These are phyloP conservation scores for Rhizopogon sp. DNA, from an alignment of 768 basidiomycete genomes.

Conservation along the genomic window DNA sequence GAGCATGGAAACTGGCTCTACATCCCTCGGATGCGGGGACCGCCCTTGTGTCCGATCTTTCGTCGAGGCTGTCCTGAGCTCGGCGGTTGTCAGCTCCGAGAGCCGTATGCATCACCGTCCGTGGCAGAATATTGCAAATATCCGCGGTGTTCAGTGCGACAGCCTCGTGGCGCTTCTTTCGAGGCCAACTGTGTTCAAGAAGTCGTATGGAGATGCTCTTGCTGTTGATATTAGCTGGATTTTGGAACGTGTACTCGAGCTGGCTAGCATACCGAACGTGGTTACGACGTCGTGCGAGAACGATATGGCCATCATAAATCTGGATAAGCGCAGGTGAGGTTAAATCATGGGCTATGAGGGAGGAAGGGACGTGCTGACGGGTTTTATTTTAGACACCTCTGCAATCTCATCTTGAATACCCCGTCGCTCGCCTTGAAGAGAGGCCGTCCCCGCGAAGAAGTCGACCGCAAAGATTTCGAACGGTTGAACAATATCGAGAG, in stretches of 20 bases:
- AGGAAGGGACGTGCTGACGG: conserved; percentile 8
- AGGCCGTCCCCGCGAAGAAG: conserved; percentile 46
- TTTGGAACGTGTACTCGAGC: conserved; percentile 74
- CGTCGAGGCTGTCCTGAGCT: conserved; percentile 69
- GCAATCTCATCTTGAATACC: conserved; percentile 55
- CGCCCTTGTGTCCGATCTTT: conserved; percentile 72
- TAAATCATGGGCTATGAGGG: neutral
- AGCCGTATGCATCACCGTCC: conserved; percentile 74
- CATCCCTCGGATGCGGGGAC: conserved; percentile 38
- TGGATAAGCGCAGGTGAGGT: conserved; percentile 75
- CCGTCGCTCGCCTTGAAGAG: conserved; percentile 39
- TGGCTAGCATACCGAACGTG: conserved; percentile 70
- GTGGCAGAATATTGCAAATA: conserved; percentile 69
- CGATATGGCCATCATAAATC: conserved; percentile 61
- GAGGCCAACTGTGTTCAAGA: conserved; percentile 40
- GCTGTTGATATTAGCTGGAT: conserved; percentile 81
- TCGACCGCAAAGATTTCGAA: conserved; percentile 65
- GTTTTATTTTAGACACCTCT: conserved; percentile 48
- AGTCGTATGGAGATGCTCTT: conserved; percentile 45
- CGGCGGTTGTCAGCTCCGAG: conserved; percentile 75
- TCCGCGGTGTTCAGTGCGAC: conserved; percentile 59
- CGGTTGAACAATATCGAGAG: conserved; percentile 73
- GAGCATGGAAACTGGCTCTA: conserved; percentile 36
- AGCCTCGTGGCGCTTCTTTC: conserved; percentile 53
- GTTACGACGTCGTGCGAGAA: conserved; percentile 51